These are phyloP conservation scores for Vachellia pachyceras DNA, from an alignment of 306 rosid species.

Conservation along the genomic window DNA sequence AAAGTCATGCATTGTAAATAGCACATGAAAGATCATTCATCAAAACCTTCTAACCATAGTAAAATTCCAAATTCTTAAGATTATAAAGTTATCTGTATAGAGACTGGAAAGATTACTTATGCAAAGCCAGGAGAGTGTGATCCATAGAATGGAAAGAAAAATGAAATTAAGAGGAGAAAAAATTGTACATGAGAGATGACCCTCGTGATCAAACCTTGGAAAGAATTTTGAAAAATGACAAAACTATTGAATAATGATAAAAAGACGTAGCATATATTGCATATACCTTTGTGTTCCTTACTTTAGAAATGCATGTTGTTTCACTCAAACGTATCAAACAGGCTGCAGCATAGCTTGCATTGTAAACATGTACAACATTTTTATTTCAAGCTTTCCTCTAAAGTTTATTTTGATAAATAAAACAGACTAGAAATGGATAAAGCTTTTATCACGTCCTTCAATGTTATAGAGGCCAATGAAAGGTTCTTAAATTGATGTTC, in stretches of 20 bases:
- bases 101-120: neutral
- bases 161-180: neutral
- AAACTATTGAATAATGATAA: neutral
- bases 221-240: neutral
- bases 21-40: slow-evolving; percentile 28
- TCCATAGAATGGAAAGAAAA: slow-evolving; percentile 18
- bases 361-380: slow-evolving; percentile 14
- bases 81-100: slow-evolving; percentile 9
- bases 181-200: neutral
- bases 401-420: slow-evolving; percentile 21
- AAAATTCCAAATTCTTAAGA: slow-evolving; percentile 25
- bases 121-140: neutral
- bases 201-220: neutral
- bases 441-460: slow-evolving; percentile 7
- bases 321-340: neutral
- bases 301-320: neutral
- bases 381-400: neutral
- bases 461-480: neutral
- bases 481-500: neutral
- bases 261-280: neutral
- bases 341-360: neutral
- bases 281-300: neutral
- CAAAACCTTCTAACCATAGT: slow-evolving; percentile 4
- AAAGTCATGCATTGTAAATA: slow-evolving; percentile 32
- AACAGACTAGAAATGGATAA: neutral